Evolutionary conservation across 1,284 basidiomycete species (phyloP).

Genomic region (Volvariella volvacea): DNA sequence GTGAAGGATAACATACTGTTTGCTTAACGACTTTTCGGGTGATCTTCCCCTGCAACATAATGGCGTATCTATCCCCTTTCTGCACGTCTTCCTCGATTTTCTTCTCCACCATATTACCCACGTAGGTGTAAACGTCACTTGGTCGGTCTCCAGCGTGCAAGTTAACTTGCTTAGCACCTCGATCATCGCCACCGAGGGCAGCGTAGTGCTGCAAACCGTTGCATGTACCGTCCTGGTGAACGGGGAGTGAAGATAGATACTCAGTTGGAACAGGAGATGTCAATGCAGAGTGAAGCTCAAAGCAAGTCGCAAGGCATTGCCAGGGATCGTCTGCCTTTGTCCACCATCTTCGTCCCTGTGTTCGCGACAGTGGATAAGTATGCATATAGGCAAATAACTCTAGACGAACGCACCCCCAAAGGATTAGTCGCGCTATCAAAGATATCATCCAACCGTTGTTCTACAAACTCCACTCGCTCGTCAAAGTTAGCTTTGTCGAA

Average conservation of each 20-base stretch:
- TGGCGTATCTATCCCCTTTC: slow-evolving; percentile 51
- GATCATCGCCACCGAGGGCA: slow-evolving; percentile 88
- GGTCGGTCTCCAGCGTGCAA: slow-evolving; percentile 82
- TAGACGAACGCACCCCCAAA: slow-evolving; percentile 46
- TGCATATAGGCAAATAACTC: neutral
- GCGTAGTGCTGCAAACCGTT: slow-evolving; percentile 99
- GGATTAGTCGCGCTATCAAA: slow-evolving; percentile 85
- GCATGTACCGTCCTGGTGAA: slow-evolving; percentile 98
- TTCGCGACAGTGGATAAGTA: too few species aligned
- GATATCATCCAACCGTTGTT: slow-evolving; percentile 71
- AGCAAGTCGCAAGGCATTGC: slow-evolving; percentile 93
- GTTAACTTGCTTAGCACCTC: slow-evolving; percentile 93
- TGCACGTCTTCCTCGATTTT: slow-evolving; percentile 35
- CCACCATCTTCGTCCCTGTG: slow-evolving; percentile 81
- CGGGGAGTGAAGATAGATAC: slow-evolving; percentile 76
- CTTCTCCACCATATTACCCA: slow-evolving; percentile 77
- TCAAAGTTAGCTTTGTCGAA: slow-evolving; percentile 95
- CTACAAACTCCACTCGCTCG: slow-evolving; percentile 80
- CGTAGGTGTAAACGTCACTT: slow-evolving; percentile 93
- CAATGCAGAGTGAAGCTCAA: slow-evolving; percentile 78
- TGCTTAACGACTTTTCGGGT: slow-evolving; percentile 97
- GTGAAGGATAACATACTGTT: slow-evolving; percentile 49
- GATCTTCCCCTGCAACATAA: slow-evolving; percentile 73
- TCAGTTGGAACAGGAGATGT: slow-evolving; percentile 66
- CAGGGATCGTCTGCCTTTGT: slow-evolving; percentile 90